Base-by-base conservation (phyloP, 176 grass and related monocot species). In the Triticum turgidum region DNA sequence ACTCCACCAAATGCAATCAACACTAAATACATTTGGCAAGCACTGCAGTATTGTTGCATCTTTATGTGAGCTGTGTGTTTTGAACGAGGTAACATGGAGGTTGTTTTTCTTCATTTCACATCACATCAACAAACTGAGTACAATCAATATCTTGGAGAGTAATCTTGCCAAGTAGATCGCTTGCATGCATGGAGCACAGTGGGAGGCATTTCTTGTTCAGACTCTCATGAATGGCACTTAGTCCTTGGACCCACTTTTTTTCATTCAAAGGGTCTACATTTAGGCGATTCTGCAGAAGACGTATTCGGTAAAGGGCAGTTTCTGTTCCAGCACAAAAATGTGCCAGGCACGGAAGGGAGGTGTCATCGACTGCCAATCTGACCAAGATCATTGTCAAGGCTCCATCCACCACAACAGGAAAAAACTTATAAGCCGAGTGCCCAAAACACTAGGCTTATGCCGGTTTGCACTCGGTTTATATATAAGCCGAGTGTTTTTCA, bases 151-250 rank as follows among this genome's bases (percentile, higher is more conserved):
- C 93, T 88, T 92, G 90, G 87, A 98, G 90, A 56, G 87, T 86
- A 82, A 98, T 98, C 58, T 91, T 95, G 73, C 93, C 96, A 82
- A 95, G 77, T 27, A 98, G 88, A 77, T 95, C 90, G 30, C 86
- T 94, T 77, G 93, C 86, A 73, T 98, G 96, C 68, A 87, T 84
- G 72, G 87, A 80, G 69, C 96, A 98, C 65, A 98, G 81, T 42
- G 96, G 86, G 34, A 95, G 85, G 72, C 93, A 95, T 83, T 98
- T 98, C 82, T 95, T 98, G 82, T 98, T 95, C 39, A 98, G 68
- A 75, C 96, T 95, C 82, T 98, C 93, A 56, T 98, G 96, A 84
- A 94, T 87, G 65, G 82, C 81, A 61, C 96, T 88, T 86, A 98
- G 80, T 47, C 93, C 91, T 30, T 85, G 86, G 4, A 95, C 84